These are phyloP conservation scores for Ceratocystis destructans DNA, from an alignment of 2,329 filamentous ascomycete species.

Conservation along the genomic window DNA sequence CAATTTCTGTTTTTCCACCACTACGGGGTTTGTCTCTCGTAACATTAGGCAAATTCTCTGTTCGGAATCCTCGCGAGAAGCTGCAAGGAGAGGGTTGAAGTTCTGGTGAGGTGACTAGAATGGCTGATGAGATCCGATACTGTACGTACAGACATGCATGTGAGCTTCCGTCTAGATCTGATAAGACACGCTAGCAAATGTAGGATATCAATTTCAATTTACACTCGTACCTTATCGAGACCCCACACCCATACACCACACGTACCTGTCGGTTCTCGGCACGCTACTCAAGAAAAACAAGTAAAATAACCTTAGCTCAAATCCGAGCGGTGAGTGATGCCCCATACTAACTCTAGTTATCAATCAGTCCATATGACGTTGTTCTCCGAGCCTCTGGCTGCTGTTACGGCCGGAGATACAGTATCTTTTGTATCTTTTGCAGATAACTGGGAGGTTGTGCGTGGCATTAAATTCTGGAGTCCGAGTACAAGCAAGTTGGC, in stretches of 20 bases:
- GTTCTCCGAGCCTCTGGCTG: not conserved
- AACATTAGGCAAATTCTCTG: not conserved
- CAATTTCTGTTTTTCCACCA: too few species aligned
- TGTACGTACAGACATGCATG: not conserved
- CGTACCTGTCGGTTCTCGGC: constrained; percentile 5
- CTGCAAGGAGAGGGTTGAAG: not conserved
- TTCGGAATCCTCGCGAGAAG: not conserved
- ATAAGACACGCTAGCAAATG: not conserved
- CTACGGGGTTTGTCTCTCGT: too few species aligned
- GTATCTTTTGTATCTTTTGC: too few species aligned
- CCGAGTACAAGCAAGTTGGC: too few species aligned
- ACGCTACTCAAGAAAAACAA: not conserved
- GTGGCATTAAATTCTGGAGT: too few species aligned
- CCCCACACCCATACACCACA: not conserved
- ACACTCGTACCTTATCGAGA: not conserved
- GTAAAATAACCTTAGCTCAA: not conserved
- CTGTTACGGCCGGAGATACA: not conserved
- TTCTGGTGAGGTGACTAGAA: not conserved
- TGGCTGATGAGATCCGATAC: too few species aligned
- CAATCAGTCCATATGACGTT: not conserved
- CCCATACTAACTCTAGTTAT: not conserved
- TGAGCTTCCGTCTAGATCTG: not conserved
- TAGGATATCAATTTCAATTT: too few species aligned
- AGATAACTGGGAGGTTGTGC: not conserved
- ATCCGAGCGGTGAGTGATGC: not conserved